Conservation (phyloP, 2,329 filamentous ascomycete genomes). For the Dactylellina parvicollis region DNA sequence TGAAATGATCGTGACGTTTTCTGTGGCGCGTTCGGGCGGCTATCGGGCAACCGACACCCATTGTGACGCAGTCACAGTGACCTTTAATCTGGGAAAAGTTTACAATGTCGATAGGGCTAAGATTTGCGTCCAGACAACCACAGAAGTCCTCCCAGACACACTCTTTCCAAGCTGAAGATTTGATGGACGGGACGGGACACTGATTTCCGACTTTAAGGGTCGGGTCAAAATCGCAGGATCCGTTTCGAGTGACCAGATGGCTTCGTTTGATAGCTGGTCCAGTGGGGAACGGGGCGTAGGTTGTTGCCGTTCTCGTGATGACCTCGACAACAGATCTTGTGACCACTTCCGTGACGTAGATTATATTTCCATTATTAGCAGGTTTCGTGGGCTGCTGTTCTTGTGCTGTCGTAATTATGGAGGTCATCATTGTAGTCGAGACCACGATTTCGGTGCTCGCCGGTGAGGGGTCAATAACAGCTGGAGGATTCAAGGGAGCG, state of each 20-base stretch:
- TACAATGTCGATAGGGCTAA: slow-evolving; percentile 31
- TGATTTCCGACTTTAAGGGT: slow-evolving; percentile 22
- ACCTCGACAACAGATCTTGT: slow-evolving; percentile 16
- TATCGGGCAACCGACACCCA: slow-evolving; percentile 19
- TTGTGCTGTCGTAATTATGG: neutral
- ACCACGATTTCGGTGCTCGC: neutral
- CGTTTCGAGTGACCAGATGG: neutral
- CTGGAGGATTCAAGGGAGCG: slow-evolving; percentile 1
- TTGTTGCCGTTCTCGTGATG: slow-evolving; percentile 22
- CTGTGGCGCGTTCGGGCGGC: slow-evolving; percentile 9
- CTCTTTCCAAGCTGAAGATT: slow-evolving; percentile 32
- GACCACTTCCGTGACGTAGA: slow-evolving; percentile 34
- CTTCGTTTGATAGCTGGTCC: neutral
- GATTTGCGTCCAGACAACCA: slow-evolving; percentile 34
- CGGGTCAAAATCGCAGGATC: slow-evolving; percentile 22
- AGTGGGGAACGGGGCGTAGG: slow-evolving; percentile 2
- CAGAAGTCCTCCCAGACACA: slow-evolving; percentile 51
- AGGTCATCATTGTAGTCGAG: slow-evolving; percentile 6
- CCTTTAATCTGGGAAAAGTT: slow-evolving; percentile 47
- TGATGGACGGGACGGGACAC: slow-evolving; percentile 24
- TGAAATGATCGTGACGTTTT: slow-evolving; percentile 5
- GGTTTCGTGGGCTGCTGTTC: neutral
- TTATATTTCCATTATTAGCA: too few relatives aligned
- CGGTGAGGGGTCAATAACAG: neutral
- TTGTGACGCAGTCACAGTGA: slow-evolving; percentile 48